Conservation (phyloP, 805 yeast species). For the Saccharomycopsis microspora region DNA sequence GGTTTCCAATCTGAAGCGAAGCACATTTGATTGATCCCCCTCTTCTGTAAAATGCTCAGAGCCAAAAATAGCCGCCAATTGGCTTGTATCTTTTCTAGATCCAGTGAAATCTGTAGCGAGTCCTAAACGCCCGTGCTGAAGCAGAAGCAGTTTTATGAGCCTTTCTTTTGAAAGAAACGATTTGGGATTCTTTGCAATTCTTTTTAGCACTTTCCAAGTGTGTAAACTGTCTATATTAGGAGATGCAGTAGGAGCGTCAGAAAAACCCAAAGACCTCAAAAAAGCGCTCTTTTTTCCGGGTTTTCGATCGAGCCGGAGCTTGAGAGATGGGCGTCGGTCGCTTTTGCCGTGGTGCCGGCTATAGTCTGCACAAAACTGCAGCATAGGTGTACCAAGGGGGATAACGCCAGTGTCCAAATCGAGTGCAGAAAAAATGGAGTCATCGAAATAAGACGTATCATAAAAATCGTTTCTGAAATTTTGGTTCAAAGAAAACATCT, state of each 20-base stretch:
- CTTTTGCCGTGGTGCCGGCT: conserved; percentile 12
- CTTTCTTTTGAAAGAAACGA: conserved; percentile 1
- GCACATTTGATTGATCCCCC: neutral
- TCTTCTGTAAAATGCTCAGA: neutral
- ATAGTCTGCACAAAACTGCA: conserved; percentile 11
- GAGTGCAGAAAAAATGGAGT: conserved; percentile 12
- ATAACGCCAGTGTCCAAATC: conserved; percentile 14
- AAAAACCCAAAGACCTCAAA: conserved; percentile 1
- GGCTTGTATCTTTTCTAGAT: conserved; percentile 5
- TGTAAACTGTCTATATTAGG: neutral
- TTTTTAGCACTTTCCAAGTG: conserved; percentile 7
- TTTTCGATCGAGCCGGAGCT: neutral
- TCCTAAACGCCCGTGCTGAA: conserved; percentile 15
- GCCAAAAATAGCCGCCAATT: conserved; percentile 3
- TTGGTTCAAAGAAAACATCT: neutral
- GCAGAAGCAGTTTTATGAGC: conserved; percentile 10
- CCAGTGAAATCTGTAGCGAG: conserved; percentile 13
- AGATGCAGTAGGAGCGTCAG: neutral
- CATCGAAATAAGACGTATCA: conserved; percentile 8
- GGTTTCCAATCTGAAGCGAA: conserved; percentile 12
- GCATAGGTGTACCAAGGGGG: conserved; percentile 6
- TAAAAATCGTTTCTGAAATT: conserved; percentile 1
- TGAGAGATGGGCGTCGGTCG: too few relatives aligned
- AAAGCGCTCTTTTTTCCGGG: conserved; percentile 5
- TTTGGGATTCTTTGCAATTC: conserved; percentile 7